phyloP scores from a whole-genome alignment of 306 rosid genomes.

The Ziziphus jujuba region DNA sequence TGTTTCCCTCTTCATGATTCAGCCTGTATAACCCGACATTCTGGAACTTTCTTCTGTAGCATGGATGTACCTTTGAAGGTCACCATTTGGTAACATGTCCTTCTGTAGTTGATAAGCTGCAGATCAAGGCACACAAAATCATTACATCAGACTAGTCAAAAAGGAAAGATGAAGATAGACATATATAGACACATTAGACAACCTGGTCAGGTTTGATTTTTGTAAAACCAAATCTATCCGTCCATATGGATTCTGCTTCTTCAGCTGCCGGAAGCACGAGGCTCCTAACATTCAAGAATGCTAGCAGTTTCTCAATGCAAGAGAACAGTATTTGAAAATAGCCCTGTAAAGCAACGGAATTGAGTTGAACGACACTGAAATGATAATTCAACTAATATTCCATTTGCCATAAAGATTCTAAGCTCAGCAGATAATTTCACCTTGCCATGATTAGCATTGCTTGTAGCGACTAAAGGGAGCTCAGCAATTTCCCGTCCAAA shows the following conservation, averaged over 20 bases:
- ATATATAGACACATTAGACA: neutral
- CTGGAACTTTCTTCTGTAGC: slow-evolving; percentile 77
- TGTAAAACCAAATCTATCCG: slow-evolving; percentile 72
- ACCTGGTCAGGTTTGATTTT: slow-evolving; percentile 83
- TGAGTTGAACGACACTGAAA: neutral
- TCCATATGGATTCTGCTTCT: slow-evolving; percentile 95
- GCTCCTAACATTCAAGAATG: slow-evolving; percentile 70
- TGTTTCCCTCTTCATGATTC: slow-evolving; percentile 19
- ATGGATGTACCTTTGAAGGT: slow-evolving; percentile 87
- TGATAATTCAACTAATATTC: neutral
- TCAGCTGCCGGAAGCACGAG: slow-evolving; percentile 92
- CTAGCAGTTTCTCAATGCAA: slow-evolving; percentile 81
- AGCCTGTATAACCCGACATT: slow-evolving; percentile 47
- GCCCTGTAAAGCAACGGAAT: slow-evolving; percentile 52
- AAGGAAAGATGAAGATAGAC: slow-evolving; percentile 1
- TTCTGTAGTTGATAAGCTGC: slow-evolving; percentile 82
- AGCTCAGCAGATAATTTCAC: slow-evolving; percentile 30
- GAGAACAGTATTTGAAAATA: slow-evolving; percentile 88
- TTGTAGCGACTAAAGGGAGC: slow-evolving; percentile 89
- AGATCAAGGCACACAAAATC: slow-evolving; percentile 16
- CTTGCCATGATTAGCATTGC: slow-evolving; percentile 85
- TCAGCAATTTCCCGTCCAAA: slow-evolving; percentile 86
- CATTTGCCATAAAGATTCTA: neutral
- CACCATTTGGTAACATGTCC: slow-evolving; percentile 70
- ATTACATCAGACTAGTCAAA: neutral